A percentile compares a stretch with the other conserved stretches of the same genome.
These are phyloP conservation scores for Russula griseocarnosa DNA, from an alignment of 768 basidiomycete genomes.

Conservation along the genomic window DNA sequence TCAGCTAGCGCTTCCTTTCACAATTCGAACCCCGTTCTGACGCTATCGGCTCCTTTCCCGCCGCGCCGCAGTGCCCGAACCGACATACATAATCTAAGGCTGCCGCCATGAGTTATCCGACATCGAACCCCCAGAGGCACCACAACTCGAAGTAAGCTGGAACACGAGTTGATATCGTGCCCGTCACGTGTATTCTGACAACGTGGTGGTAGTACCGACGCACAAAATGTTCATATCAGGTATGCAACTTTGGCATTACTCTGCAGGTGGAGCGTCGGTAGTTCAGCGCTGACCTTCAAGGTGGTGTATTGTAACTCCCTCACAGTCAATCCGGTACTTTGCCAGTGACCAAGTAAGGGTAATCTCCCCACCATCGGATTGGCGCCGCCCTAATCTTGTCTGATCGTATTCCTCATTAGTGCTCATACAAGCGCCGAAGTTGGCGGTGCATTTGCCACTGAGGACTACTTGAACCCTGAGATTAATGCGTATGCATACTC, in stretches of 20 bases:
- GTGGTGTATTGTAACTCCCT: background rate
- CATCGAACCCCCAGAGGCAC: background rate
- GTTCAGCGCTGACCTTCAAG: background rate
- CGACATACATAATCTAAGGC: background rate
- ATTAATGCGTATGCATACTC: background rate
- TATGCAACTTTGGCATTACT: background rate
- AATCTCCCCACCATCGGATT: background rate
- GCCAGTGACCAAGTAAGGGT: background rate
- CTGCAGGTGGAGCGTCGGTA: background rate
- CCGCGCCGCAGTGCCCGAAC: background rate
- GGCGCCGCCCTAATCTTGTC: background rate
- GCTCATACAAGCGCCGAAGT: background rate
- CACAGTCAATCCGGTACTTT: background rate
- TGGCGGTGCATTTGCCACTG: background rate
- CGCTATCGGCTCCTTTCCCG: too few species aligned
- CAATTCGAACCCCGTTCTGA: too few species aligned
- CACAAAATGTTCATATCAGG: background rate
- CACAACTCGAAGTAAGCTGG: background rate
- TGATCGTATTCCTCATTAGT: background rate
- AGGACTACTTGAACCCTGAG: background rate
- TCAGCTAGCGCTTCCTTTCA: background rate
- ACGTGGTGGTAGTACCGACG: background rate
- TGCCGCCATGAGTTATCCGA: background rate
- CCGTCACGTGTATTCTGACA: background rate
- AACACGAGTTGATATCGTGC: too few species aligned